A percentile compares a stretch with the other conserved stretches of the same genome.
Conservation (phyloP, 305 asterid genomes). For the Fraxinus albicans region DNA sequence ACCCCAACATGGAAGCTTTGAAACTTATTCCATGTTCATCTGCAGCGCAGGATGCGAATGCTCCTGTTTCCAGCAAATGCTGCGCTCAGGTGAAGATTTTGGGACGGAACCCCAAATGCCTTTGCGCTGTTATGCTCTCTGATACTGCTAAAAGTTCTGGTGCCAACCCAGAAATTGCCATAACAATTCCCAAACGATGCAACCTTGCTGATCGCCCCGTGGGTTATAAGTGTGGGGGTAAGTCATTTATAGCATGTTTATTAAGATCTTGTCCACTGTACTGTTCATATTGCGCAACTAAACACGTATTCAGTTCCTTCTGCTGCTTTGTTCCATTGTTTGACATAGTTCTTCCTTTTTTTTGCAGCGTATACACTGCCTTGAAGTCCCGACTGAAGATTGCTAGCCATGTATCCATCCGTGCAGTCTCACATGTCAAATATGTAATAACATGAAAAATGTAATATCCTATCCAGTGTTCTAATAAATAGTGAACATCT, state of each 20-base stretch:
- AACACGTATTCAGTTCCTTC: neutral
- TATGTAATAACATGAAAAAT: neutral
- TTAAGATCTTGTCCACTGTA: neutral
- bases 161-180: conserved; percentile 53
- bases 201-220: conserved; percentile 63
- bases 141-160: conserved; percentile 57
- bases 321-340: neutral
- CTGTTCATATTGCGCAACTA: neutral
- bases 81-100: conserved; percentile 54
- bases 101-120: conserved; percentile 56
- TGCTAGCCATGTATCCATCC: neutral
- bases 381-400: conserved; percentile 11
- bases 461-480: neutral
- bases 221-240: conserved; percentile 64
- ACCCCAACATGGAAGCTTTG: conserved; percentile 56
- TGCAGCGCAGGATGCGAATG: conserved; percentile 47
- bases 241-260: neutral
- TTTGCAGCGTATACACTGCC: conserved; percentile 58
- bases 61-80: conserved; percentile 46
- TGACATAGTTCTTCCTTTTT: neutral
- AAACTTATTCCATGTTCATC: conserved; percentile 62
- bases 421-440: neutral
- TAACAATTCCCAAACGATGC: conserved; percentile 76
- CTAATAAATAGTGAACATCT: neutral
- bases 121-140: conserved; percentile 73